Evolutionary conservation across 306 rosid genomes (phyloP), one percentile per base, ranked within the genome.

Genomic region (Vigna angularis): DNA sequence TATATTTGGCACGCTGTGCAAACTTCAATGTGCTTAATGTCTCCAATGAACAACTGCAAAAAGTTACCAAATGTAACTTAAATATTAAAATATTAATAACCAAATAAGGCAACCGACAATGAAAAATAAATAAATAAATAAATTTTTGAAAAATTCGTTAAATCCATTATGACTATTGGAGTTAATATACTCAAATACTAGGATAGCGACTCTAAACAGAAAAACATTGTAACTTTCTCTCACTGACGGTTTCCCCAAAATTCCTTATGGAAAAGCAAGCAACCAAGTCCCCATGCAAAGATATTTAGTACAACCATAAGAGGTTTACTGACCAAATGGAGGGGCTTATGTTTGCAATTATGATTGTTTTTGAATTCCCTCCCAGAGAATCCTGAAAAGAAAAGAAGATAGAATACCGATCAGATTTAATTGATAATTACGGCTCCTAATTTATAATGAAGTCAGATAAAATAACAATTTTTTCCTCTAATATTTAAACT

Each of bases 1-100:
- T 93, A 77, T 88, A 95, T 78, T 93, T 95, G 72, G 99, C 99
- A 0, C 99, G 97, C 59, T 95, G 99, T 55, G 99, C 99, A 32
- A 95, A 95, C 89, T 95, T 95, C 87, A 95, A 72, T 61, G 99
- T 95, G 96, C 99, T 95, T 74, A 95, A 71, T n/a, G 99, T 95
- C 91, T 95, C 99, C 79, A 90, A 83, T 16, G 94, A 95, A 77
- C 98, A 95, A 84, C 99, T 95, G 93, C 89, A 89, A 78, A 78
- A 79, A 62, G 75, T 78, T 56, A 59, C 15, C 15, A 72, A 77
- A 56, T 66, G 72, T 77, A 62, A 83, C 49, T 66, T 32, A 53
- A 40, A 48, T 72, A 38, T 47, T 36, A 15, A 53, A 40, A 56
- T 72, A 38, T 47, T 48, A 11, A 65, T 49, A 84, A 66, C 70